Base-by-base conservation (phyloP, 164 flowering plant genomes). In the Vitis rupestris region DNA sequence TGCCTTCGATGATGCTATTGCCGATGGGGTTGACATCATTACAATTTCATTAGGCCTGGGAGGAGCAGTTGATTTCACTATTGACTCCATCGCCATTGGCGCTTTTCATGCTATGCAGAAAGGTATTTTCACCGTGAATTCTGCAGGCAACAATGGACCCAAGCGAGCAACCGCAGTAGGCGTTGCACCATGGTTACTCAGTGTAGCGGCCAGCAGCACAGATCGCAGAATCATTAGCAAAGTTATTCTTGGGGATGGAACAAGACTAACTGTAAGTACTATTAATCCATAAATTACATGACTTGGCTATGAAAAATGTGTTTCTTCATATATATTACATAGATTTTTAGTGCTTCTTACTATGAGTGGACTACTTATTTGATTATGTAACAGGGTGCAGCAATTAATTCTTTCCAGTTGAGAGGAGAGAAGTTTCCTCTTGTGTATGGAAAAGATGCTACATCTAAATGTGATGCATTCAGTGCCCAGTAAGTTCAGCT, bases 21-120 rank as follows among this genome's bases (percentile, higher is more conserved):
- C 78, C 0, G 86, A 82, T 61, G 83, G 86, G 5, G 86, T 80
- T 5, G 86, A 82, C 59, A 13, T 82, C 8, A 62, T 78, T 11
- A 16, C 80, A 1, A 16, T 75, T 3, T 80, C 83, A 4, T 0
- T 78, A 2, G 80, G 23, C 23, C 23, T 19, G 23, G 23, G 23
- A 19, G 23, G 23, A 19, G 23, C 23, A 19, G 23, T 19, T 19
- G 23, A 19, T 1, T 53, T 70, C 13, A 2, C n/a, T 8, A 7
- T 19, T 0, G 70, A 66, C n/a, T 1, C 61, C 1, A 49, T 72
- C 12, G 76, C 80, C 0, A 77, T 80, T n/a, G 83, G 83, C 1
- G 55, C 81, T 51, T 82, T 79, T 27, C 83, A 82, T 71, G 82
- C 85, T 0, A 72, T 82, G 81, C 61, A 31, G 16, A 69, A 69